Evolutionary conservation across 495 filamentous ascomycete species (phyloP).

Genomic region (Tuber borchii): DNA sequence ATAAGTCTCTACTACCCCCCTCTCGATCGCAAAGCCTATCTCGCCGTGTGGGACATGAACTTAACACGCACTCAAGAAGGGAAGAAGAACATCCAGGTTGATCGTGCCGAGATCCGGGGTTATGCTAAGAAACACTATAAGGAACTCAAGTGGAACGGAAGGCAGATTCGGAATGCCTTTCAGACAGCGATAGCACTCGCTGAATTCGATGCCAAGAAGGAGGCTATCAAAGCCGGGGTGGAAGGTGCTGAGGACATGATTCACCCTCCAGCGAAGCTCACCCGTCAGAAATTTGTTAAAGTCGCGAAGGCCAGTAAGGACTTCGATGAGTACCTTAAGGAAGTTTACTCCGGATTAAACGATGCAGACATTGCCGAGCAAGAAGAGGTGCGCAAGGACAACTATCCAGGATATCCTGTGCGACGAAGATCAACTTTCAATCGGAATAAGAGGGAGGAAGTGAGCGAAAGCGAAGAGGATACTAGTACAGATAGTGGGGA

Average conservation of each 20-base stretch:
- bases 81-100: slow-evolving; percentile 9
- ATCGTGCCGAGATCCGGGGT: slow-evolving; percentile 8
- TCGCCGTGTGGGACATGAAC: slow-evolving; percentile 13
- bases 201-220: slow-evolving; percentile 10
- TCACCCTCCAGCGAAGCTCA: neutral
- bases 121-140: slow-evolving; percentile 12
- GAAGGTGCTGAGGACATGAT: neutral
- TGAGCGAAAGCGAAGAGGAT: neutral
- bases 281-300: neutral
- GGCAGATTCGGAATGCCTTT: slow-evolving; percentile 34
- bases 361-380: neutral
- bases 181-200: slow-evolving; percentile 28
- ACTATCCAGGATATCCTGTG: neutral
- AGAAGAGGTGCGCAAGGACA: neutral
- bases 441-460: neutral
- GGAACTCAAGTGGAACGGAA: slow-evolving; percentile 22
- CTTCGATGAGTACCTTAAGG: neutral
- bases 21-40: slow-evolving; percentile 28
- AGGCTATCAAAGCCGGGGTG: neutral
- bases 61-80: slow-evolving; percentile 10
- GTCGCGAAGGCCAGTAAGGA: neutral
- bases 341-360: neutral
- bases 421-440: neutral
- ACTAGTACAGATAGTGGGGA: neutral
- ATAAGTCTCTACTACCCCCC: slow-evolving; percentile 48